Evolutionary conservation across 139 green algal species (phyloP).

Genomic region (Volvox reticuliferus): DNA sequence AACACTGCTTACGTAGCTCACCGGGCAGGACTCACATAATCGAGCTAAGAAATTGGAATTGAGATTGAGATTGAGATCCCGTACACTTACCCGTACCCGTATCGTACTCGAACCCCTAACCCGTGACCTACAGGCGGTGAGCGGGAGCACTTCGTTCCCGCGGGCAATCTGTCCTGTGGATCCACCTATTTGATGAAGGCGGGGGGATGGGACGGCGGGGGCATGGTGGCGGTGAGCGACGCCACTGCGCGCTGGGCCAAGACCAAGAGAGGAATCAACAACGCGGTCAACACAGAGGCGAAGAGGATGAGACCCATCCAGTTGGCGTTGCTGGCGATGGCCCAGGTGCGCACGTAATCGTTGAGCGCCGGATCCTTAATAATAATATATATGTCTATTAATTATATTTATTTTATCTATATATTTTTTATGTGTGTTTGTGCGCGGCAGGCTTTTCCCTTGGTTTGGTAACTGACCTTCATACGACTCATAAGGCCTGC

Average conservation of each 20-base stretch:
- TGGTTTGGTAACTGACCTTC: too few relatives aligned
- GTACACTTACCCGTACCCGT: too few relatives aligned
- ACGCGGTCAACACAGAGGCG: conserved; percentile 44
- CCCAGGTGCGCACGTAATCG: conserved; percentile 21
- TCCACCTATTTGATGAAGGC: conserved; percentile 39
- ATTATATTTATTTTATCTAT: too few relatives aligned
- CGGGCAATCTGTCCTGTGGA: conserved; percentile 5
- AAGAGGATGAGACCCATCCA: conserved; percentile 57
- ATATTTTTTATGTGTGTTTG: too few relatives aligned
- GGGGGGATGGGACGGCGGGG: conserved; percentile 22
- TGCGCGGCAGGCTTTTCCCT: too few relatives aligned
- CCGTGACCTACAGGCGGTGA: not conserved
- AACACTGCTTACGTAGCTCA: too few relatives aligned
- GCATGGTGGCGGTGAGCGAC: conserved; percentile 6
- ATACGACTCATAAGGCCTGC: too few relatives aligned
- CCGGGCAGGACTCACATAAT: too few relatives aligned
- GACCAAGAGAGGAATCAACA: not conserved
- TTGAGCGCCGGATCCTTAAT: not conserved
- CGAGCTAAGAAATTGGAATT: too few relatives aligned
- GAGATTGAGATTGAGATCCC: too few relatives aligned
- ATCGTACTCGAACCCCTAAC: too few relatives aligned
- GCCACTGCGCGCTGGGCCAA: conserved; percentile 7
- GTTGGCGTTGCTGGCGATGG: conserved; percentile 50
- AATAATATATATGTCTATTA: too few relatives aligned
- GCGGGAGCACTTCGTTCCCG: conserved; percentile 26